A percentile compares a stretch with the other conserved stretches of the same genome.
phyloP scores from a whole-genome alignment of 1,284 basidiomycete genomes.

The Cutaneotrichosporon sp. region DNA sequence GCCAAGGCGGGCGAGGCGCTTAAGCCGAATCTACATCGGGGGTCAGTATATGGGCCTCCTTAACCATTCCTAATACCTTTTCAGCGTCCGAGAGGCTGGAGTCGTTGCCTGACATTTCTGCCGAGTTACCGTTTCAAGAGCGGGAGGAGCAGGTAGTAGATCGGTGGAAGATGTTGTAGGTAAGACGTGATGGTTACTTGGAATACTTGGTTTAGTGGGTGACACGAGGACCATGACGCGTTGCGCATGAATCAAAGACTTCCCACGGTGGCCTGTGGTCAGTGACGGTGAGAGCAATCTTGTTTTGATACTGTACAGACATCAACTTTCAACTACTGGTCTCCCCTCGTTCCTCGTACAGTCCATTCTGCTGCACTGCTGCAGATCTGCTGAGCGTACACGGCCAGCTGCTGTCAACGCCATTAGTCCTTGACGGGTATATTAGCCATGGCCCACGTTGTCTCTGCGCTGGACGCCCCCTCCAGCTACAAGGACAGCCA shows the following conservation, averaged over 20 bases:
- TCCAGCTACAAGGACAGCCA: slow-evolving; percentile 94
- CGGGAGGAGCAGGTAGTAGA: too few relatives aligned
- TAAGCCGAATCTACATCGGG: slow-evolving; percentile 67
- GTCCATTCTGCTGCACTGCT: neutral
- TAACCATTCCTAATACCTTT: slow-evolving; percentile 24
- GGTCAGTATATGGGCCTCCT: neutral
- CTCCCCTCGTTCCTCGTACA: neutral
- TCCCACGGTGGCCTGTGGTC: slow-evolving; percentile 4
- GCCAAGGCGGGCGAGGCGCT: slow-evolving; percentile 74
- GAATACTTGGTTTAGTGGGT: too few relatives aligned
- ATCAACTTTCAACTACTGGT: neutral
- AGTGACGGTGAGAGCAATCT: too few relatives aligned
- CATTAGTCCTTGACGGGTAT: too few relatives aligned
- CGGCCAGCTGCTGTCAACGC: neutral
- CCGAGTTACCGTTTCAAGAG: too few relatives aligned
- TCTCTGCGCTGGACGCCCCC: slow-evolving; percentile 77
- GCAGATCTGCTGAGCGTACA: neutral
- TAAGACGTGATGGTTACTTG: too few relatives aligned
- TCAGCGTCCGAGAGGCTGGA: slow-evolving; percentile 38
- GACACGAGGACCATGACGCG: too few relatives aligned
- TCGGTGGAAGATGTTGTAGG: neutral
- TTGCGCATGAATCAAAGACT: neutral
- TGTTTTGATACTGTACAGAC: too few relatives aligned
- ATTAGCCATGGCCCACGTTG: slow-evolving; percentile 73
- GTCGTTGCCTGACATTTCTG: slow-evolving; percentile 29